Base-by-base conservation (phyloP, 495 filamentous ascomycete genomes). In the Bombardia bombarda region DNA sequence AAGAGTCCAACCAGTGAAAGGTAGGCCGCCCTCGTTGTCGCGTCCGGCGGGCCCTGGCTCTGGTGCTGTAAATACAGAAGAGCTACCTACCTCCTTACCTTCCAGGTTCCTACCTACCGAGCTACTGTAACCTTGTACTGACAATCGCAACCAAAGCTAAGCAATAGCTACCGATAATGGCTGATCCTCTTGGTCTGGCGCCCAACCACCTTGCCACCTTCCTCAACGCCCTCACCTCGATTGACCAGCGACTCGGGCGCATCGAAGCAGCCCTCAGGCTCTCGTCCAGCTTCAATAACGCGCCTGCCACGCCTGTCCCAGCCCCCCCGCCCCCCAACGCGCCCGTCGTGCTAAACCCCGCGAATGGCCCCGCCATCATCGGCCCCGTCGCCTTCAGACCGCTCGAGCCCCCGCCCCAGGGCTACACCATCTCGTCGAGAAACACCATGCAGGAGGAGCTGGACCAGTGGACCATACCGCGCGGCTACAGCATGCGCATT, bases 401-500 rank as follows among this genome's bases (percentile, higher is more conserved):
- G 31, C 58, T 63, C 43, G 58, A 63, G 25, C 49, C 60, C 18
- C 60, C 60, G 13, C 60, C 60, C 3, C 41, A 55, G 30, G 58
- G 58, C 45, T 57, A 44, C 46, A 50, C 49, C 39, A 53, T 63
- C 47, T 45, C 53, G 7, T 63, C 58, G 19, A 55, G 60, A 14
- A 50, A 46, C 18, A 45, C 41, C 20, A 63, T 63, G 60, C 60
- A 63, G 36, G 60, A 61, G 9, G 57, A 61, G 44, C 60, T 63
- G 4, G 60, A 63, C 50, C 32, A 36, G 25, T 63, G 51, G 51
- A 63, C 60, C 18, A 47, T 63, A 14, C 60, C 60, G 12, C 56
- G 60, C 13, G 60, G 60, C 33, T 63, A 63, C 50, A 61, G 58
- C 56, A 63, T 63, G 60, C 60, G 60, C 46, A 63, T 63, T 44